A percentile compares a stretch with the other conserved stretches of the same genome.
These are phyloP conservation scores for Candida andamanensis DNA, from an alignment of 805 yeast genomes.

Conservation along the genomic window DNA sequence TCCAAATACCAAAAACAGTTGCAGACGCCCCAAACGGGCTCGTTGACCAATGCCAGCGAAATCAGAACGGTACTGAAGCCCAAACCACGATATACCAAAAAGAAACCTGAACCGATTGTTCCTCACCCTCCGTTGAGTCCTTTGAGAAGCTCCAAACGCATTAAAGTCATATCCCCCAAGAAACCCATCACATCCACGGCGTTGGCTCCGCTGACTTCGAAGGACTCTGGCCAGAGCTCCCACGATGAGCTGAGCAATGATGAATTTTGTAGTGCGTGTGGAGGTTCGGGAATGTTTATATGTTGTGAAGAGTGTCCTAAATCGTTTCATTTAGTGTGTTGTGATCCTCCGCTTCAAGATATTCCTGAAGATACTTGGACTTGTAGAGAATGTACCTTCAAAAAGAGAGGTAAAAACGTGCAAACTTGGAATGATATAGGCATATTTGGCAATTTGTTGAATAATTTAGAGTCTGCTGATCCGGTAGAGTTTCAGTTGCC, in stretches of 20 bases:
- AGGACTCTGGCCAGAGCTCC: conserved; percentile 1
- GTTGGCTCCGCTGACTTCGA: conserved; percentile 2
- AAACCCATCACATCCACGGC: conserved; percentile 15
- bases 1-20: conserved; percentile 10
- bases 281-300: conserved; percentile 80
- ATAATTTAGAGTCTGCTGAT: conserved; percentile 57
- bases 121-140: conserved; percentile 10
- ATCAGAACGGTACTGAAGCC: conserved; percentile 13
- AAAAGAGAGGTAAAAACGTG: conserved; percentile 22
- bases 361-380: conserved; percentile 90
- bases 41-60: conserved; percentile 14
- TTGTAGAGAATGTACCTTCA: conserved; percentile 68
- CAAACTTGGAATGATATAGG: conserved; percentile 37
- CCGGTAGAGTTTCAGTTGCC: conserved; percentile 53
- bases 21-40: conserved; percentile 12
- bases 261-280: conserved; percentile 89
- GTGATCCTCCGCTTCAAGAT: conserved; percentile 84
- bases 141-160: conserved; percentile 14
- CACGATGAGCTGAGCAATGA: conserved; percentile 47
- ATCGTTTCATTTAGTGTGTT: conserved; percentile 87
- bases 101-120: not conserved
- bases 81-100: conserved; percentile 1
- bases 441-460: conserved; percentile 50
- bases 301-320: conserved; percentile 94
- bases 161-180: conserved; percentile 30